Evolutionary conservation across 371 early-diverging fungal species (phyloP), one percentile per base, ranked within the genome.

Genomic region (Mucor circinelloides): DNA sequence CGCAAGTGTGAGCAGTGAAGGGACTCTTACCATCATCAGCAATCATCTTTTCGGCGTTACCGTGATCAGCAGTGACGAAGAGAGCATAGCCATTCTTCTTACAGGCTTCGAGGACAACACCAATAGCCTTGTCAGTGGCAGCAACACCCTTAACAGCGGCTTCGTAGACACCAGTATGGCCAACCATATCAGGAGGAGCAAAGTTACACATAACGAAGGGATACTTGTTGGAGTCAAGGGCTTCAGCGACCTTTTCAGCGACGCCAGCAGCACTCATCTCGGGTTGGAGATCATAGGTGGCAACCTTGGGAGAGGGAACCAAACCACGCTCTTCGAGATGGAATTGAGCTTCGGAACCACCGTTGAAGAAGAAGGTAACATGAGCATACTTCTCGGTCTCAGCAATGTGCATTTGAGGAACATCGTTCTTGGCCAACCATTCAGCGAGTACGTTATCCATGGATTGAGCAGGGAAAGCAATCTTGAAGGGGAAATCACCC

Each of bases 281-380:
- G 31, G 99, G 99, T 76, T 93, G 85, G 60, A 94, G 80, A 80
- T 99, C 99, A 80, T 99, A 99, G 27, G 99, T 97, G 34, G 98
- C 95, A 3, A 99, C 99, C 80, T 93, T 94, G 61, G 98, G 98
- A 50, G 95, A 95, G 28, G 93, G 82, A 59, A 98, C 86, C 82
- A 99, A 75, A 67, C 90, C 92, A 67, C 99, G 95, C 54, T 94
- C 90, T 85, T 99, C 99, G 58, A 80, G 79, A 32, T 78, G 65
- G 80, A 93, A 97, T 76, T 94, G 92, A 48, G 91, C 90, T 81
- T 99, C 99, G 31, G 91, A 85, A 48, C 99, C 99, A 63, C 99
- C 99, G 85, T 99, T 99, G 88, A 99, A 99, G 93, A 99, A 99
- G 92, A 99, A 99, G 58, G 99, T 99, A 40, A 99, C 99, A 82